Base-by-base conservation (phyloP, 2,329 filamentous ascomycete genomes). In the Aspergillus intermedius region DNA sequence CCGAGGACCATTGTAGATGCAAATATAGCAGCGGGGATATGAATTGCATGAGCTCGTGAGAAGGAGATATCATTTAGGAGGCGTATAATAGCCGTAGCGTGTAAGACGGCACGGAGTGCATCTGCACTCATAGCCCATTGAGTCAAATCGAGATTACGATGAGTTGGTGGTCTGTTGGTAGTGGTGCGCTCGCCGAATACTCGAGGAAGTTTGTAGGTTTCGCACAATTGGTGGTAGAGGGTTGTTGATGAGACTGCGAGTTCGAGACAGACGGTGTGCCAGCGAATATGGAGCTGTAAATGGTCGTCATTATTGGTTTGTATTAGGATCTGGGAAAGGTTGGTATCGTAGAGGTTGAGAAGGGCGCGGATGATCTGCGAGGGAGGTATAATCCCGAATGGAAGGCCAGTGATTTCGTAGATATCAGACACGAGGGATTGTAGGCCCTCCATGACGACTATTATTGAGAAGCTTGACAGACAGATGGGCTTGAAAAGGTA, bases 201-300 rank as follows among this genome's bases (percentile, higher is more conserved):
- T 30, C 50, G 50, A 8, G 50, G 48, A 15, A 53, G 37, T 12
- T 50, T 25, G 22, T 49, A 51, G 4, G 17, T 34, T 8, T 28
- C 37, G n/a, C 54, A 55, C 2, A 58, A 9, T 13, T 39, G 46
- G 21, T 44, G 46, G 23, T 52, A 56, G 1, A 58, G 45, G 9
- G 41, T 41, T 2, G 49, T 49, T 3, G 55, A 55, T n/a, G 50
- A 44, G 2, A 41, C 47, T 1, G 44, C 46, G 1, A 52, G 25
- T 23, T 59, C 56, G 17, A 59, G 49, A 21, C 50, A 57, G 4
- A 57, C 40, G 10, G 46, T 52, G 28, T 59, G 53, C 56, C 55
- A 57, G 7, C 56, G 48, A 12, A 56, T 49, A 34, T 39, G 37
- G 25, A 49, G 41, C 42, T 45, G 47, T 15, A 41, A 13, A 8